Evolutionary conservation across 768 basidiomycete species (phyloP), one percentile per base, ranked within the genome.

Genomic region (Nidularia sp.): DNA sequence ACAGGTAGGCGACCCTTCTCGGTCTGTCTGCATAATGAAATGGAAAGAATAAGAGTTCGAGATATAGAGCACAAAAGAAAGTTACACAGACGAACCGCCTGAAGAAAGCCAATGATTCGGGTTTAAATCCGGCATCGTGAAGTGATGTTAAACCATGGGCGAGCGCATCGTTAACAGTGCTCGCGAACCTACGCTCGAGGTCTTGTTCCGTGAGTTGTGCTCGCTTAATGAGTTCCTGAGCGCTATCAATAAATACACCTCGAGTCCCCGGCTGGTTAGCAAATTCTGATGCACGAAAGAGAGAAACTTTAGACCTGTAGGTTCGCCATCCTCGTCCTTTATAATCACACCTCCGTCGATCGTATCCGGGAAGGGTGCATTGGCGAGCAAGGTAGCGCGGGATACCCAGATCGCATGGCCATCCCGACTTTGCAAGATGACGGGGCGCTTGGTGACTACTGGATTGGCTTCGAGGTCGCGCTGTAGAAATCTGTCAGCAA

Each of bases 351-450:
- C 94, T 5, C 94, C 95, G 44, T 90, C 87, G 1, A 95, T 79
- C 22, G 70, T 62, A 5, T 78, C 72, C 1, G 93, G 90, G 22
- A 92, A 75, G 12, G 84, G 81, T 6, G 74, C 67, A 59, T 88
- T 85, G 1, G 60, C 57, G 51, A 77, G 69, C 2, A 95, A 69
- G 2, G 85, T 80, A 44, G 68, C 76, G 3, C 74, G 71, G 3
- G 90, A 93, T 9, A 92, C 83, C 94, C 94, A 96, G 5, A 90
- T 72, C 0, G 90, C 92, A 68, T 96, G 94, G 5, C 85, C 86
- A 66, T 97, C 94, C 54, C 94, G 90, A 63, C 91, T 84, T 57
- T 88, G 85, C 13, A 96, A 74, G 12, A 89, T 73, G 39, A 97
- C 83, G 0, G 84, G 85, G 10, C 90, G 78, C 18, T 83, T 85